phyloP scores from a whole-genome alignment of 306 rosid genomes.

The Medicago arabica region DNA sequence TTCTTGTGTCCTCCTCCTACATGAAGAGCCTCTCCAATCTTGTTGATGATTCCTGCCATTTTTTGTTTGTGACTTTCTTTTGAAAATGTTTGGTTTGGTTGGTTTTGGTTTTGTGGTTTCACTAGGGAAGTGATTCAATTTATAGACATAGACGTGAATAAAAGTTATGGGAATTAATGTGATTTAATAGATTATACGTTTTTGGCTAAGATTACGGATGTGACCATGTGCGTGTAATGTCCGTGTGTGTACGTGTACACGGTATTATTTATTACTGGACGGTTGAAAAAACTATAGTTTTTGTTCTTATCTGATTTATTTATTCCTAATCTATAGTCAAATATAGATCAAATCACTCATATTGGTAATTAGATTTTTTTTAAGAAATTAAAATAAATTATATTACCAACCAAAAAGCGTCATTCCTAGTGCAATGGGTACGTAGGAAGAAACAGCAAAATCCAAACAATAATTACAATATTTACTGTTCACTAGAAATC shows the following conservation, averaged over 20 bases:
- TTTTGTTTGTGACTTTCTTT: not conserved
- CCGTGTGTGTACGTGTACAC: slow-evolving; percentile 19
- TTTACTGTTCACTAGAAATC: no score
- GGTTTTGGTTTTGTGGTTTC: not conserved
- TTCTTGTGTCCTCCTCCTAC: slow-evolving; percentile 53
- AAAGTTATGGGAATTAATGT: not conserved
- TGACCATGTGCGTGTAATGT: not conserved
- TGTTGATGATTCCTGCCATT: slow-evolving; percentile 60
- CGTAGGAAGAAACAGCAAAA: no score
- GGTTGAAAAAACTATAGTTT: not conserved
- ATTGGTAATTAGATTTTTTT: no score
- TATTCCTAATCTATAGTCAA: no score
- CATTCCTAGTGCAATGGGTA: no score
- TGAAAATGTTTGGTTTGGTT: not conserved
- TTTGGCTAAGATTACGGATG: slow-evolving; percentile 32
- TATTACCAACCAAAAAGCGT: no score
- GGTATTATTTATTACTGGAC: slow-evolving; percentile 4
- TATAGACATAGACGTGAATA: slow-evolving; percentile 26
- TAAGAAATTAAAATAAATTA: no score
- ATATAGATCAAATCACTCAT: no score
- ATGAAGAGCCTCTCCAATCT: slow-evolving; percentile 54
- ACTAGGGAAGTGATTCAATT: not conserved
- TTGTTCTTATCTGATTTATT: no score
- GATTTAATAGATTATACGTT: not conserved
- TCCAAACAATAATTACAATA: no score